Evolutionary conservation across 345 rosid genomes (phyloP).

Genomic region (Ceriops zippeliana): DNA sequence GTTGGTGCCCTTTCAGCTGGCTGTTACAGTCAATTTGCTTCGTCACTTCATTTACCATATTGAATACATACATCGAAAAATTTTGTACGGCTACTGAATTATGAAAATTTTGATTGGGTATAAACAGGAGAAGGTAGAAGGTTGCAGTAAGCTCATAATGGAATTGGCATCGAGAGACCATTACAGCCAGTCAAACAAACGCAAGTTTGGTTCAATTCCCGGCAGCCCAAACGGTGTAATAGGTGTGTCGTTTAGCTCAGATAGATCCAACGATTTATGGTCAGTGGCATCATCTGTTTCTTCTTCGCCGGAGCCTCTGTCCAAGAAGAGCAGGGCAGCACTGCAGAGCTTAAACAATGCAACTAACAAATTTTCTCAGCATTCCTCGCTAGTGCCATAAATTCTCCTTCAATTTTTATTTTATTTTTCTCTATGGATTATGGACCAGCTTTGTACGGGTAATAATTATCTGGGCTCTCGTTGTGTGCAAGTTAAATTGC

Average conservation of each 20-base stretch:
- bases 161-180: conserved; percentile 29
- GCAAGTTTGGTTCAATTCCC: conserved; percentile 53
- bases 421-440: background rate
- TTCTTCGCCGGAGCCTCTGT: conserved; percentile 53
- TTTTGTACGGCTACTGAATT: background rate
- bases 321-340: conserved; percentile 44
- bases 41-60: too few relatives aligned
- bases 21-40: too few relatives aligned
- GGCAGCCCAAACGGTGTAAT: conserved; percentile 69
- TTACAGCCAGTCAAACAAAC: conserved; percentile 37
- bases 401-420: background rate
- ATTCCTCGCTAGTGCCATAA: conserved; percentile 34
- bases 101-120: background rate
- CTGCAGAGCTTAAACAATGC: conserved; percentile 21
- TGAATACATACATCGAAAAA: background rate
- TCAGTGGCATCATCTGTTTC: conserved; percentile 42
- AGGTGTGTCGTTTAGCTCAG: conserved; percentile 54
- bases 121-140: conserved; percentile 54
- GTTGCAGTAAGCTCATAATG: conserved; percentile 48
- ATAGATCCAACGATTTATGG: conserved; percentile 53
- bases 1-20: conserved; percentile 23
- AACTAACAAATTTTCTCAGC: conserved; percentile 27
- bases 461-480: conserved; percentile 9
- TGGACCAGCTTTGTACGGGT: conserved; percentile 25
- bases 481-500: conserved; percentile 46